Evolutionary conservation across 73 alveolate genomes (phyloP), one percentile per base, ranked within the genome.

Genomic region (Paramecium pentaurelia): DNA sequence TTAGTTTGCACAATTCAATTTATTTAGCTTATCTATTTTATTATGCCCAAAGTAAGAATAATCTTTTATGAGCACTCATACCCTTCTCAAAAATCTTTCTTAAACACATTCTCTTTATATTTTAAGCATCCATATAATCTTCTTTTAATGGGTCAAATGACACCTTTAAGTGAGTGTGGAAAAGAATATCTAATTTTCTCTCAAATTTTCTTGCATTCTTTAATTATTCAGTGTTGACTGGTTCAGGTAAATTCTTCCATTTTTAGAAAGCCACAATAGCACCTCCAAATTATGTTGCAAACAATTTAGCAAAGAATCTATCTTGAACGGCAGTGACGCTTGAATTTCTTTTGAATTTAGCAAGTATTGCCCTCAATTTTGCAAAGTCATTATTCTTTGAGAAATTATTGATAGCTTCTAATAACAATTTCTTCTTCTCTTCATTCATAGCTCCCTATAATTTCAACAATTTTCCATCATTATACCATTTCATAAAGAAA

Each of bases 91-190:
- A 47, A 9, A 80, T 20, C 14, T 80, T 80, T 18, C 91, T 80
- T 40, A 80, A 14, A 8, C 91, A 80, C 32, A 32, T 10, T 80
- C 91, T 42, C 77, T 80, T 80, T 2, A 47, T 28, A 14, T 80
- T 80, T 58, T 3, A 49, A 47, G 91, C 91, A 11, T 49, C 75
- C 71, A 42, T 32, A 22, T 80, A 80, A 7, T 44, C 91, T 12
- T 80, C 91, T 47, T 80, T 80, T 42, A 80, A 45, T 49, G 91
- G 91, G 11, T 80, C 91, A 47, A 80, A 80, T 40, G 91, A 80
- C 4, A 27, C 71, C 10, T 80, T 80, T 25, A 80, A 25, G 28
- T 45, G 47, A 18, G 27, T 8, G 7, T 20, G 75, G 77, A 80
- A 80, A 7, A 80, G 22, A 8, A 32, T 47, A 2, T 80, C 91